These are phyloP conservation scores for Paspalum vaginatum DNA, from an alignment of 176 grass and related monocot genomes.

Conservation along the genomic window DNA sequence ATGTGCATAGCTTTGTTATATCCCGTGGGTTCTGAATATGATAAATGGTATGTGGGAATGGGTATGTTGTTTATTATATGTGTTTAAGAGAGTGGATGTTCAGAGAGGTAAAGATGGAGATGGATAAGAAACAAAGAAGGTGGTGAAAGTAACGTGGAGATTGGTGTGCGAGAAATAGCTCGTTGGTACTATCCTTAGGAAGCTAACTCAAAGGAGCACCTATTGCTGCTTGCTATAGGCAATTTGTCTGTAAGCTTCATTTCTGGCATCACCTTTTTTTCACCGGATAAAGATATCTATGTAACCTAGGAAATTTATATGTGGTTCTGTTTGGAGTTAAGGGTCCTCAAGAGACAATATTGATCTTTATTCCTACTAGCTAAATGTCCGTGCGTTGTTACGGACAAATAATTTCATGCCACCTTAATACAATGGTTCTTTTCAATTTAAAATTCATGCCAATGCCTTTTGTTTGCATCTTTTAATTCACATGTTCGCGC, in stretches of 20 bases:
- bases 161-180: not conserved
- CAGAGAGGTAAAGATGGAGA: not conserved
- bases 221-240: not conserved
- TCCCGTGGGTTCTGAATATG: not conserved
- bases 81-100: not conserved
- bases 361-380: too few relatives aligned
- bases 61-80: not conserved
- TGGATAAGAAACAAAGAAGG: too few relatives aligned
- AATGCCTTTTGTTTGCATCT: too few relatives aligned
- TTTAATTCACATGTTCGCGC: too few relatives aligned
- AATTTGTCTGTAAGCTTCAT: not conserved
- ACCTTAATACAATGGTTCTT: too few relatives aligned
- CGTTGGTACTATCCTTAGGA: not conserved
- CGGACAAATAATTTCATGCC: too few relatives aligned
- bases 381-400: too few relatives aligned
- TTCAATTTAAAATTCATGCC: too few relatives aligned
- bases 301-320: not conserved
- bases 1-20: too few relatives aligned
- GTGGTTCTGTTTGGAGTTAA: too few relatives aligned
- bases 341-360: too few relatives aligned
- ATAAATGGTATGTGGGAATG: not conserved
- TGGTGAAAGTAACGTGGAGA: not conserved
- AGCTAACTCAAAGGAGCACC: not conserved
- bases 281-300: not conserved
- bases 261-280: not conserved